Evolutionary conservation across 352 stramenopile genomes (phyloP), one percentile per base, ranked within the genome.

Genomic region (Globisporangium takayamanum): DNA sequence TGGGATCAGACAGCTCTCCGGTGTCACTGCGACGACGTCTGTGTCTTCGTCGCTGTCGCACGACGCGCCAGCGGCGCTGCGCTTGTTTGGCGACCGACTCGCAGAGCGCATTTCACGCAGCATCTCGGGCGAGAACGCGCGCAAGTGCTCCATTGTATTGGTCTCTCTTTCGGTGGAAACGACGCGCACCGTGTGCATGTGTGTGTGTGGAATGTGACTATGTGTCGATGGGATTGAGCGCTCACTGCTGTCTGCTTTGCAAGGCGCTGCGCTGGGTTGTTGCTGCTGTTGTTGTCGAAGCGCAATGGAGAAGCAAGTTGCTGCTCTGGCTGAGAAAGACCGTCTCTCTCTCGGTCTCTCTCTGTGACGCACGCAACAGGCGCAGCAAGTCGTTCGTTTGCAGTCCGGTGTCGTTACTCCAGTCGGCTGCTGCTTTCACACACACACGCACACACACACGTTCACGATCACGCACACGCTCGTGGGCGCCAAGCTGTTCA

Each of bases 31-130:
- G 10, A 39, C 33, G 33, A 39, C 33, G 33, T 39, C 33, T 42
- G 45, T 45, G 8, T 25, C 20, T 7, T 62, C 37, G 48, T 57
- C 57, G 20, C n/a, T 36, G 26, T 22, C 37, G 5, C 22, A 30
- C n/a, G 46, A 49, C 5, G 48, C 49, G 36, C 46, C 47, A 3
- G 18, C 39, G 14, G 44, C 57, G 30, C 28, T 53, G 57, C 57
- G 58, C 44, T 64, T 59, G 33, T 59, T 59, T 47, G 58, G 58
- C 42, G 58, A 64, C 11, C 58, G 45, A 28, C 51, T 62, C 47
- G 57, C 48, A 1, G 49, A 45, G 26, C 57, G 57, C 57, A 62
- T 62, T 37, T 50, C 49, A 26, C 14, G 48, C 12, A 51, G 57
- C 49, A 8, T 22, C 41, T 53, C 39, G 4, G 48, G 49, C 28